Percentiles rank a stretch among this genome's conserved stretches.
Conservation (phyloP, 2,329 filamentous ascomycete genomes). For the Epicoccum nigrum region DNA sequence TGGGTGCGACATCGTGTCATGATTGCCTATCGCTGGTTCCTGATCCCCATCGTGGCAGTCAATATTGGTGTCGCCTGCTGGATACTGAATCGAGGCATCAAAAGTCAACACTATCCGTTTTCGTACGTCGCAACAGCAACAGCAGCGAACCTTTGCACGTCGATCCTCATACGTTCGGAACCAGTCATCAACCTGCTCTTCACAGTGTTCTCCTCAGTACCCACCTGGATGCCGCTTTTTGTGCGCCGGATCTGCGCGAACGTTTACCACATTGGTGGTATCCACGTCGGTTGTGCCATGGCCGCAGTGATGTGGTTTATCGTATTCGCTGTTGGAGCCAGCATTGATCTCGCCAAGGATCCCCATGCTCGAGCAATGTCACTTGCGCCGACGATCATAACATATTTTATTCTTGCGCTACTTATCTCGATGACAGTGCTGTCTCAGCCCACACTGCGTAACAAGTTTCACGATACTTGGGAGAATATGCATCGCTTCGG, state of each 20-base stretch:
- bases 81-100: constrained; percentile 34
- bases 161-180: constrained; percentile 45
- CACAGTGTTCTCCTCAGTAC: constrained; percentile 42
- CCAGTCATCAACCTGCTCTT: constrained; percentile 48
- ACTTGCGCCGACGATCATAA: constrained; percentile 34
- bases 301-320: constrained; percentile 53
- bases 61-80: constrained; percentile 38
- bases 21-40: constrained; percentile 42
- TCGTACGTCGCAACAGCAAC: constrained; percentile 43
- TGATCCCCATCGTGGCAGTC: constrained; percentile 34
- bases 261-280: constrained; percentile 47
- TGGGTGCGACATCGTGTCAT: constrained; percentile 43
- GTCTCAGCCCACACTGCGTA: constrained; percentile 41
- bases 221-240: constrained; percentile 36
- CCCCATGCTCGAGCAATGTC: constrained; percentile 26
- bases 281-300: constrained; percentile 46
- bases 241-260: constrained; percentile 43
- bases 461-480: constrained; percentile 45
- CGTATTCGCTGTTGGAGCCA: constrained; percentile 49
- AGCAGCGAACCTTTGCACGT: constrained; percentile 45
- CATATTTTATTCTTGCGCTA: constrained; percentile 40
- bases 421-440: constrained; percentile 39
- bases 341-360: constrained; percentile 39
- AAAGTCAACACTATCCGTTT: constrained; percentile 30
- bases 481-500: constrained; percentile 47